phyloP scores from a whole-genome alignment of 1,284 basidiomycete genomes.

The Pyrrhoderma lamaoense region DNA sequence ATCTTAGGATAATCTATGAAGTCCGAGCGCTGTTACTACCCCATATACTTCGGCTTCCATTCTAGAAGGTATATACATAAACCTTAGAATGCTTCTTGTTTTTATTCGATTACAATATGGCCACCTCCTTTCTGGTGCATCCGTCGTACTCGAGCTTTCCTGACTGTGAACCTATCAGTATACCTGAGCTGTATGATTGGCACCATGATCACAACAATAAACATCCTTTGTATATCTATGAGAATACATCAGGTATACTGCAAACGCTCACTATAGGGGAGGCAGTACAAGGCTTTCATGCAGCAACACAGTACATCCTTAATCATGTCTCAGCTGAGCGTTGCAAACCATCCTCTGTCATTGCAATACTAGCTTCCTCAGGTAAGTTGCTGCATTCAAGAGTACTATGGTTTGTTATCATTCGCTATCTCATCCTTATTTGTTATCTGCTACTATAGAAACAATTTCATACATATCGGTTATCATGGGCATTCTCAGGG shows the following conservation, averaged over 20 bases:
- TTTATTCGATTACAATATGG: no score
- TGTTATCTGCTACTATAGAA: slow-evolving; percentile 11
- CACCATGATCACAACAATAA: slow-evolving; percentile 28
- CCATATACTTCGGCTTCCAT: no score
- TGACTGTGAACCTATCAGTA: slow-evolving; percentile 28
- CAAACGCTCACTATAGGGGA: slow-evolving; percentile 25
- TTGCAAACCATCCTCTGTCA: background rate
- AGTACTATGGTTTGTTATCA: background rate
- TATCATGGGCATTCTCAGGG: slow-evolving; percentile 13
- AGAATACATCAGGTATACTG: slow-evolving; percentile 1
- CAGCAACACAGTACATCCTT: slow-evolving; percentile 17
- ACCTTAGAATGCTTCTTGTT: no score
- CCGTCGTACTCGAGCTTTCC: slow-evolving; percentile 14
- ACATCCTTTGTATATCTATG: slow-evolving; percentile 30
- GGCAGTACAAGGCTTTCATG: slow-evolving; percentile 22
- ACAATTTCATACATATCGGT: slow-evolving; percentile 16
- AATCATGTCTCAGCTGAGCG: background rate
- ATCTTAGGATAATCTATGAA: no score
- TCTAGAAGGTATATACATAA: no score
- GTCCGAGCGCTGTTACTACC: no score
- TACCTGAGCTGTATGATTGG: slow-evolving; percentile 32
- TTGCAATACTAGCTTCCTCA: slow-evolving; percentile 1
- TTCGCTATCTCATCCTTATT: background rate
- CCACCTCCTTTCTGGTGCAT: no score
- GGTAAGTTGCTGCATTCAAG: slow-evolving; percentile 10